Percentiles rank a stretch among this genome's conserved stretches.
Evolutionary conservation across 768 basidiomycete species (phyloP).

Genomic region (Lactarius sp.): DNA sequence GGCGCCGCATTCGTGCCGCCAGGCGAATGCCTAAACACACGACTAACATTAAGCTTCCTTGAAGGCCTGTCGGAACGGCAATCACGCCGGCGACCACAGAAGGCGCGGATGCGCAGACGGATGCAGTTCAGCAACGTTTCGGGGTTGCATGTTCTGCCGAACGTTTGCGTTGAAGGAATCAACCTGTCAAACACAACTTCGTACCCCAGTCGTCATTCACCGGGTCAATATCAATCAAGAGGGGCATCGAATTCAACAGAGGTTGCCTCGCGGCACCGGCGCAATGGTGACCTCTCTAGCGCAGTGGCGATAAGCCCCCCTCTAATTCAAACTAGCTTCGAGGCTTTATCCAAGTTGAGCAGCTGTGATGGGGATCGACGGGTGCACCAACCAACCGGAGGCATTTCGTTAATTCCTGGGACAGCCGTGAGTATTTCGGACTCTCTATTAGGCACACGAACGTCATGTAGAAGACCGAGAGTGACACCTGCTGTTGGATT

Average conservation of each 20-base stretch:
- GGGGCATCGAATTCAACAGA: not conserved
- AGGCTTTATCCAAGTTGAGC: not conserved
- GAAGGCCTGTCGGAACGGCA: not conserved
- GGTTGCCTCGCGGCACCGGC: not conserved
- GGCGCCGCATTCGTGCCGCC: not conserved
- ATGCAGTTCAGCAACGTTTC: constrained; percentile 1
- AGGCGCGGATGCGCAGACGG: not conserved
- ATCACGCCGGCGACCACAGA: not conserved
- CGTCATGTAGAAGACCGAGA: not conserved
- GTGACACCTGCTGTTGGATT: not conserved
- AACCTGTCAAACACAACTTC: not conserved
- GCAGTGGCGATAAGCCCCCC: too few relatives aligned
- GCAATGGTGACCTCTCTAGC: not conserved
- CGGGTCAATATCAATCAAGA: not conserved
- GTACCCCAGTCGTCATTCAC: not conserved
- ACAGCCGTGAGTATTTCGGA: not conserved
- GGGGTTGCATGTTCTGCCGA: not conserved
- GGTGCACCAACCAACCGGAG: not conserved
- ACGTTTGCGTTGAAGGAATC: constrained; percentile 3
- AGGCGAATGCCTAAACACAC: not conserved
- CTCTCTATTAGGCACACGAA: not conserved
- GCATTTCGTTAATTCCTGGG: not conserved
- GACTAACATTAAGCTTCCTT: not conserved
- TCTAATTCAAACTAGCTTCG: not conserved
- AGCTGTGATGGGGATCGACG: not conserved